Conservation (phyloP, 495 filamentous ascomycete genomes). For the Penicillium ochrochloron region DNA sequence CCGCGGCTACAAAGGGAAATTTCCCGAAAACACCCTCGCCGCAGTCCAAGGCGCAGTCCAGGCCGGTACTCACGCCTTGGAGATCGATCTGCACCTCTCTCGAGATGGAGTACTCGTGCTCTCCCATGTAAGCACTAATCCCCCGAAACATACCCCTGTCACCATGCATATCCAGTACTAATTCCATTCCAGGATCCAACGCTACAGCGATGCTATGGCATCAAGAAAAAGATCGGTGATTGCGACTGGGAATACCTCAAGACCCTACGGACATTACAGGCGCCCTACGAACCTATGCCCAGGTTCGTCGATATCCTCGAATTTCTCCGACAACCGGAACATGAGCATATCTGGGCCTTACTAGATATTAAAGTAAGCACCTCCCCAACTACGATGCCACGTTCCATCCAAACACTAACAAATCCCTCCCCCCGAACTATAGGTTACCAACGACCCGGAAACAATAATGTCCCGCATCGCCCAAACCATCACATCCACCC, state of each 20-base stretch:
- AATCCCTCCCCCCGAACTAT: not conserved
- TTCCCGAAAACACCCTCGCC: slow-evolving; percentile 84
- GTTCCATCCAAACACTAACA: too few species aligned
- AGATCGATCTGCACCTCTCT: slow-evolving; percentile 85
- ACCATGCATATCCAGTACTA: slow-evolving; percentile 10
- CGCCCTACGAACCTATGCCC: slow-evolving; percentile 73
- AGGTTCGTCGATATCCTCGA: slow-evolving; percentile 75
- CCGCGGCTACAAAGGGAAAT: slow-evolving; percentile 77
- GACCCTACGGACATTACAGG: slow-evolving; percentile 65
- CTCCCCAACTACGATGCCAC: not conserved
- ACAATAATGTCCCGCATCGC: slow-evolving; percentile 69
- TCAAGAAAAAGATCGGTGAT: slow-evolving; percentile 69
- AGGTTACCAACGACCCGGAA: slow-evolving; percentile 70
- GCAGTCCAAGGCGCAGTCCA: slow-evolving; percentile 75
- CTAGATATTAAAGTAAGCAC: slow-evolving; percentile 81
- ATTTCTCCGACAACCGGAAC: slow-evolving; percentile 63
- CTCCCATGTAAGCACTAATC: slow-evolving; percentile 65
- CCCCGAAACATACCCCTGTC: not conserved
- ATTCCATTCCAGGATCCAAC: slow-evolving; percentile 62
- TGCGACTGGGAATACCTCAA: slow-evolving; percentile 75
- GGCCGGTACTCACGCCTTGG: slow-evolving; percentile 78
- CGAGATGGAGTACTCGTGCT: slow-evolving; percentile 84
- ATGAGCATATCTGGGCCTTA: slow-evolving; percentile 75
- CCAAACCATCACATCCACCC: slow-evolving; percentile 59
- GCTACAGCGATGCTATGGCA: slow-evolving; percentile 80